Evolutionary conservation across 805 yeast species (phyloP).

Genomic region (Candida odintsovae): DNA sequence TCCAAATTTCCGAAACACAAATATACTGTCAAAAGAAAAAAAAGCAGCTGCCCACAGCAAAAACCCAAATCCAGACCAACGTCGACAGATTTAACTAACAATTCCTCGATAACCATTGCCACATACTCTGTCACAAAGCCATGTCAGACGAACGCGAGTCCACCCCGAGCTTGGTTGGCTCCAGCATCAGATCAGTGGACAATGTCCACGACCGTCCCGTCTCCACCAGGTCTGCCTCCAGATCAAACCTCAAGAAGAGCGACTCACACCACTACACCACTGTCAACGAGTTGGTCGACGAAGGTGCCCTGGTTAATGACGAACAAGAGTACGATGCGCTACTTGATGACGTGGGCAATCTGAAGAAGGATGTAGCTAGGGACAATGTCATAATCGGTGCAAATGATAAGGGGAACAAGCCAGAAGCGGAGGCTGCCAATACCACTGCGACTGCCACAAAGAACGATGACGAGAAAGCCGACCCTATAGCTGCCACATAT

Average conservation of each 20-base stretch:
- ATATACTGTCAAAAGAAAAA: background rate
- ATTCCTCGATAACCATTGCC: background rate
- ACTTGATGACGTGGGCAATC: slow-evolving; percentile 47
- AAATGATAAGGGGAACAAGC: background rate
- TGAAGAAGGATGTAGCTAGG: slow-evolving; percentile 27
- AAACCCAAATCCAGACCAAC: background rate
- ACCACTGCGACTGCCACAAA: background rate
- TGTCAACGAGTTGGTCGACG: slow-evolving; percentile 31
- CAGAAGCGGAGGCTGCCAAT: background rate
- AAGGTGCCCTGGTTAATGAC: slow-evolving; percentile 50
- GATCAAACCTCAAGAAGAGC: slow-evolving; percentile 2
- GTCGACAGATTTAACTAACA: background rate
- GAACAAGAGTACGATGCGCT: slow-evolving; percentile 49
- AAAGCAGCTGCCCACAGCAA: background rate
- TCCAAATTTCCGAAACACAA: background rate
- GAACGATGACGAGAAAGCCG: background rate
- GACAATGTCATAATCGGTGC: slow-evolving; percentile 12
- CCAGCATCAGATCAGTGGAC: slow-evolving; percentile 18
- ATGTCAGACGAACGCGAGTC: background rate
- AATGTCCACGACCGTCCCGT: slow-evolving; percentile 10
- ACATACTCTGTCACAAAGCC: background rate
- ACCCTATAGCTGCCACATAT: background rate
- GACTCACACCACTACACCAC: slow-evolving; percentile 20
- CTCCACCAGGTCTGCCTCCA: slow-evolving; percentile 14
- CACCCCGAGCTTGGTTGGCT: slow-evolving; percentile 21